phyloP scores from a whole-genome alignment of 169 alveolate genomes.

The Plasmodium cynomolgi region DNA sequence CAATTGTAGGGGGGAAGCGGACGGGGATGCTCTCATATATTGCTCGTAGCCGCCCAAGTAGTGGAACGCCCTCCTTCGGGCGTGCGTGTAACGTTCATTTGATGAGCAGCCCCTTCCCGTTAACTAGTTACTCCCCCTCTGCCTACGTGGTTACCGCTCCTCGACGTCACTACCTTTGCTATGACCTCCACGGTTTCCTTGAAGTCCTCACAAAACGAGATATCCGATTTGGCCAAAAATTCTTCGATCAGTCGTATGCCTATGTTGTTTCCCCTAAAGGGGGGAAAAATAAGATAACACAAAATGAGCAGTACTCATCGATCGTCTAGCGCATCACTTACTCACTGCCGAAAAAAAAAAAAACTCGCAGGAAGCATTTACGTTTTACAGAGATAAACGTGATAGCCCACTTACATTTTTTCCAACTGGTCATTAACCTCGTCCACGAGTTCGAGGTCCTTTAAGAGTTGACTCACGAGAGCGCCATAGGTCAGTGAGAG shows the following conservation, averaged over 20 bases:
- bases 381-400: not conserved
- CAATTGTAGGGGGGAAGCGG: not conserved
- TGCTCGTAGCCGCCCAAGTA: not conserved
- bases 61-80: not conserved
- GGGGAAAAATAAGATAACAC: not conserved
- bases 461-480: constrained; percentile 89
- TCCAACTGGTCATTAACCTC: constrained; percentile 92
- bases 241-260: constrained; percentile 84
- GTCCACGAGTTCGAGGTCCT: constrained; percentile 92
- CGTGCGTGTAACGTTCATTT: not conserved
- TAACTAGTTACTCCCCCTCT: not conserved
- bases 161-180: constrained; percentile 79
- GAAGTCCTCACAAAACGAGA: constrained; percentile 82
- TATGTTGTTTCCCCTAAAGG: constrained; percentile 82
- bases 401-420: constrained; percentile 74
- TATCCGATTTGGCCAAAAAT: constrained; percentile 83
- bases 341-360: not conserved
- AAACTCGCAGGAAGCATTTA: not conserved
- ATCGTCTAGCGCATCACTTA: not conserved
- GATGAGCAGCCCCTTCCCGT: not conserved
- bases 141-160: not conserved
- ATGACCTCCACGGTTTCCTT: constrained; percentile 84
- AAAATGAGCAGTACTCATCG: not conserved
- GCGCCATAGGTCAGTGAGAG: constrained; percentile 92
- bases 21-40: not conserved